phyloP scores from a whole-genome alignment of 495 filamentous ascomycete genomes.

The Neurospora sp. region DNA sequence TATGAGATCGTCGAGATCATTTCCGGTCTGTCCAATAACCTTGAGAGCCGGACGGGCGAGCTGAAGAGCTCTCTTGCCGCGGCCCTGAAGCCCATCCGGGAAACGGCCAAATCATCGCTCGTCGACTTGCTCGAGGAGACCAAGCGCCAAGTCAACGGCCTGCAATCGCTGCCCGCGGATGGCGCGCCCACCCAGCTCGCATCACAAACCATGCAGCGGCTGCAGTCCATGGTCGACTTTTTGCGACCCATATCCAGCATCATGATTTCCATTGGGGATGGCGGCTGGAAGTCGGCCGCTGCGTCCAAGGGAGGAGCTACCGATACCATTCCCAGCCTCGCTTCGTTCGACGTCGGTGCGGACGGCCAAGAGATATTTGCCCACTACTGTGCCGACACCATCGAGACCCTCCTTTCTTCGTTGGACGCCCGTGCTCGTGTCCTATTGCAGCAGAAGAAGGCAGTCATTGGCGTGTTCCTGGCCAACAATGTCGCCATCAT shows the following conservation, averaged over 20 bases:
- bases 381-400: slow-evolving; percentile 75
- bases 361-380: slow-evolving; percentile 83
- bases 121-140: slow-evolving; percentile 80
- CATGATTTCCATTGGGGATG: slow-evolving; percentile 83
- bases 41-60: slow-evolving; percentile 76
- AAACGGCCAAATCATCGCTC: slow-evolving; percentile 83
- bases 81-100: slow-evolving; percentile 76
- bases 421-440: slow-evolving; percentile 68
- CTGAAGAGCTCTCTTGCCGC: slow-evolving; percentile 75
- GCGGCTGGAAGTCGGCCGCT: slow-evolving; percentile 63
- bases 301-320: slow-evolving; percentile 40
- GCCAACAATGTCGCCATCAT: slow-evolving; percentile 81
- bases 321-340: slow-evolving; percentile 58
- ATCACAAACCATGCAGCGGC: slow-evolving; percentile 73
- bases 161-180: slow-evolving; percentile 64
- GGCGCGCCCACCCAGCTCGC: slow-evolving; percentile 71
- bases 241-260: slow-evolving; percentile 79
- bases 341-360: slow-evolving; percentile 77
- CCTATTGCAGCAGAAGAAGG: slow-evolving; percentile 62
- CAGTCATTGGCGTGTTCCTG: slow-evolving; percentile 76
- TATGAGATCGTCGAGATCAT: slow-evolving; percentile 96
- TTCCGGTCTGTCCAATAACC: slow-evolving; percentile 62
- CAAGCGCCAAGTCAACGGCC: slow-evolving; percentile 50
- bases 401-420: slow-evolving; percentile 65
- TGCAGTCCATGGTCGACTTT: slow-evolving; percentile 81